Percentiles rank a stretch among this genome's conserved stretches.
phyloP scores from a whole-genome alignment of 2,329 filamentous ascomycete genomes.

The Coniochaeta pulveracea region DNA sequence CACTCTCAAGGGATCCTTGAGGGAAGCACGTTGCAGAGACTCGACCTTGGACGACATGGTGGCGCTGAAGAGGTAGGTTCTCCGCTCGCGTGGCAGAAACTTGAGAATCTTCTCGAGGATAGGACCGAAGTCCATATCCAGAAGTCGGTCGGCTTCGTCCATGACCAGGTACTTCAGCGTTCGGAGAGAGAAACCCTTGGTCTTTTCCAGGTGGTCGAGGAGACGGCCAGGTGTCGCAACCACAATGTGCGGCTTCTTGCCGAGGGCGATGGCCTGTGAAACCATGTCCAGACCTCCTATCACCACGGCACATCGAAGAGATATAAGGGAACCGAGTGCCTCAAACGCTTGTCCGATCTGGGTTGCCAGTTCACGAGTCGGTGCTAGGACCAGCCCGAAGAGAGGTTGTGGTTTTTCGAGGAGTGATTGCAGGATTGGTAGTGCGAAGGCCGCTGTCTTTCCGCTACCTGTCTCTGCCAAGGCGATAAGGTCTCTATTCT shows the following conservation, averaged over 20 bases:
- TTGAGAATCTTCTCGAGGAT: slow-evolving; percentile 89
- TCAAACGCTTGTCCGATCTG: slow-evolving; percentile 87
- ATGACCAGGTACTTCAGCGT: slow-evolving; percentile 82
- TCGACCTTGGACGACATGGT: slow-evolving; percentile 94
- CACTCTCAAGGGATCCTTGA: slow-evolving; percentile 74
- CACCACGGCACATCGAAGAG: slow-evolving; percentile 74
- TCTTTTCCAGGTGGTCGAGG: slow-evolving; percentile 90
- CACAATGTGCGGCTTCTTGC: slow-evolving; percentile 91
- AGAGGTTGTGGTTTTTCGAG: slow-evolving; percentile 79
- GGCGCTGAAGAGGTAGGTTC: slow-evolving; percentile 85
- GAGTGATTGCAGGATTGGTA: slow-evolving; percentile 84
- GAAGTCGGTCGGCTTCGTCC: slow-evolving; percentile 84
- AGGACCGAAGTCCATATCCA: slow-evolving; percentile 90
- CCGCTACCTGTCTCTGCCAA: slow-evolving; percentile 91
- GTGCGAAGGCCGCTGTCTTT: slow-evolving; percentile 89
- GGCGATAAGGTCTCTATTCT: slow-evolving; percentile 80
- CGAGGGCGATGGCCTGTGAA: slow-evolving; percentile 76
- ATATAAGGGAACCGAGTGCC: slow-evolving; percentile 75
- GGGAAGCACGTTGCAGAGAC: slow-evolving; percentile 76
- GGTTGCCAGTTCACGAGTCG: slow-evolving; percentile 84
- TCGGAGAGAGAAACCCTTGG: slow-evolving; percentile 83
- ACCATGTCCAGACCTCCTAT: slow-evolving; percentile 97
- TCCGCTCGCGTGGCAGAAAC: slow-evolving; percentile 65
- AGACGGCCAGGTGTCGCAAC: slow-evolving; percentile 86
- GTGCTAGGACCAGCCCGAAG: slow-evolving; percentile 83